Conservation (phyloP, 2,329 filamentous ascomycete species). For the Cladosporium cucumerinum region DNA sequence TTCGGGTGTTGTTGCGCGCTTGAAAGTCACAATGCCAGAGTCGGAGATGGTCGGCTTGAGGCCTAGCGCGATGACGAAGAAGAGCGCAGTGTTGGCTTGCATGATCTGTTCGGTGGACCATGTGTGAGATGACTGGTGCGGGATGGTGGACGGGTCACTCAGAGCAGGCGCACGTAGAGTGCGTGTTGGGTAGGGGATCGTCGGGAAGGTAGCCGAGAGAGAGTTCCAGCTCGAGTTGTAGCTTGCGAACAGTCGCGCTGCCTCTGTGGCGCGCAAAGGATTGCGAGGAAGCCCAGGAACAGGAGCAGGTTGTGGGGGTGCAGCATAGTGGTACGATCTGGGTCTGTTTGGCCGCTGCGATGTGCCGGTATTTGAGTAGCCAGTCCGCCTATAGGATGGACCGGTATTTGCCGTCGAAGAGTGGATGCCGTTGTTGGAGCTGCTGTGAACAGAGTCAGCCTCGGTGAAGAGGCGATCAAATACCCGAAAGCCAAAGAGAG, state of each 20-base stretch:
- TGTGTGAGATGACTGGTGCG: slow-evolving; percentile 25
- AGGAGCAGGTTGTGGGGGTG: slow-evolving; percentile 16
- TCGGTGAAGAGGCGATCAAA: slow-evolving; percentile 15
- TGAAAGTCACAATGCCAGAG: slow-evolving; percentile 23
- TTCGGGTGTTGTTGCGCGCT: slow-evolving; percentile 21
- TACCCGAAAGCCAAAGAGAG: slow-evolving; percentile 7
- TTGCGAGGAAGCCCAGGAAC: slow-evolving; percentile 23
- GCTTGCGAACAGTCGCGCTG: slow-evolving; percentile 25
- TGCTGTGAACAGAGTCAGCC: slow-evolving; percentile 1
- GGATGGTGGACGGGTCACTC: slow-evolving; percentile 25
- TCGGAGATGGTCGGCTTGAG: slow-evolving; percentile 20
- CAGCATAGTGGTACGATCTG: slow-evolving; percentile 11
- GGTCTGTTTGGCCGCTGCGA: slow-evolving; percentile 18
- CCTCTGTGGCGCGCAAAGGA: slow-evolving; percentile 28
- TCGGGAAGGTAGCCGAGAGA: slow-evolving; percentile 25
- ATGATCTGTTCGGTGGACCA: slow-evolving; percentile 34
- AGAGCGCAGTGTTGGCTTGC: slow-evolving; percentile 33
- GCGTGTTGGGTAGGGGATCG: slow-evolving; percentile 32
- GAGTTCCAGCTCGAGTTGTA: slow-evolving; percentile 31
- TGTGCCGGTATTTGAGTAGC: not conserved
- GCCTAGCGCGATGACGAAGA: slow-evolving; percentile 30
- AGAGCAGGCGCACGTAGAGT: slow-evolving; percentile 28
- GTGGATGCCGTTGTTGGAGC: slow-evolving; percentile 3
- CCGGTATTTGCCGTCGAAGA: not conserved
- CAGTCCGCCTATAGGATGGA: not conserved